phyloP scores from a whole-genome alignment of 805 yeast species.

The Yarrowia sp. region DNA sequence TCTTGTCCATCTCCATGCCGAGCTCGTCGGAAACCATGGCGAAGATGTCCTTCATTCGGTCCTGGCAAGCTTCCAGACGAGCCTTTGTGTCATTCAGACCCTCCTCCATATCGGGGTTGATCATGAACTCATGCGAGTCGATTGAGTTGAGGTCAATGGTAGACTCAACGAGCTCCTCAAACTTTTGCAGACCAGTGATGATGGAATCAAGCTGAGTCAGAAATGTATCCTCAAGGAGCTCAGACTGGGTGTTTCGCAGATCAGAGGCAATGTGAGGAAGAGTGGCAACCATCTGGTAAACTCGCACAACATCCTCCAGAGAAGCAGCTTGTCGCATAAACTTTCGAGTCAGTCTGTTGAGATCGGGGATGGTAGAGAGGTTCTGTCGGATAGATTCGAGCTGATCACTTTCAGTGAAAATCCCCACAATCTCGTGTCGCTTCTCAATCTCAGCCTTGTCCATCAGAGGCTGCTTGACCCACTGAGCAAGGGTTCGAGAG shows the following conservation, averaged over 20 bases:
- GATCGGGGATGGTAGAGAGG: slow-evolving; percentile 78
- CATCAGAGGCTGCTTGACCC: slow-evolving; percentile 96
- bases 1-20: slow-evolving; percentile 82
- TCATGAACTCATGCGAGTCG: slow-evolving; percentile 81
- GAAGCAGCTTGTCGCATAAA: slow-evolving; percentile 62
- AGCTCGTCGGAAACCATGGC: slow-evolving; percentile 71
- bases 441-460: slow-evolving; percentile 62
- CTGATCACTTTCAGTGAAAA: slow-evolving; percentile 58
- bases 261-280: slow-evolving; percentile 72
- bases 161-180: slow-evolving; percentile 87
- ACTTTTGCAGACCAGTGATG: slow-evolving; percentile 61
- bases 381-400: slow-evolving; percentile 67
- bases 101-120: slow-evolving; percentile 90
- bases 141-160: slow-evolving; percentile 87
- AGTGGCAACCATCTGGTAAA: slow-evolving; percentile 77
- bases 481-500: slow-evolving; percentile 81
- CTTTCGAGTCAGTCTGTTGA: slow-evolving; percentile 75
- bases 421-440: slow-evolving; percentile 77
- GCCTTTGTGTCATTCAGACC: slow-evolving; percentile 66
- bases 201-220: slow-evolving; percentile 52
- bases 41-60: slow-evolving; percentile 56
- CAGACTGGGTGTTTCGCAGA: slow-evolving; percentile 55
- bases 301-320: slow-evolving; percentile 86
- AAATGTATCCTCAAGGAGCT: slow-evolving; percentile 60
- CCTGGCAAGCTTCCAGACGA: slow-evolving; percentile 62